A percentile compares a stretch with the other conserved stretches of the same genome.
Evolutionary conservation across 768 basidiomycete species (phyloP).

Genomic region (Clitopilus passeckerianus): DNA sequence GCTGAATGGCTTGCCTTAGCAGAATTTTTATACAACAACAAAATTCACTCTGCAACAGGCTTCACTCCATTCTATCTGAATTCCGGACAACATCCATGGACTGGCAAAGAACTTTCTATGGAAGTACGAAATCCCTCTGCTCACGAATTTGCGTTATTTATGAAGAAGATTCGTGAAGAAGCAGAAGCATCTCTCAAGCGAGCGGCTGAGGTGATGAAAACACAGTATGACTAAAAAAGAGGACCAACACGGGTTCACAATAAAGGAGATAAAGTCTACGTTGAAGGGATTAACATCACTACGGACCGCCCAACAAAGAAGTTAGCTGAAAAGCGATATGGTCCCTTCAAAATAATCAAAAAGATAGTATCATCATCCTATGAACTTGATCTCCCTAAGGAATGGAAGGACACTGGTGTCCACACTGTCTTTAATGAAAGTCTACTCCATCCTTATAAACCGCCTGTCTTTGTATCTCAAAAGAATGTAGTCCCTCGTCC

Average conservation of each 20-base stretch:
- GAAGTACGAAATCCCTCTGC: slow-evolving; percentile 9
- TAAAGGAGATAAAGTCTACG: slow-evolving; percentile 11
- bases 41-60: slow-evolving; percentile 15
- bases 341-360: slow-evolving; percentile 13
- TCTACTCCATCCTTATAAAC: neutral
- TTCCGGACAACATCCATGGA: slow-evolving; percentile 16
- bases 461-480: neutral
- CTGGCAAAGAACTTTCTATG: slow-evolving; percentile 8
- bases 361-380: slow-evolving; percentile 9
- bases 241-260: slow-evolving; percentile 2
- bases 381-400: slow-evolving; percentile 2
- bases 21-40: slow-evolving; percentile 25
- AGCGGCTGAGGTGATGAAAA: slow-evolving; percentile 14
- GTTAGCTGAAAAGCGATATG: slow-evolving; percentile 10
- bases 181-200: neutral
- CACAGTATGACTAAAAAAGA: slow-evolving; percentile 5
- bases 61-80: slow-evolving; percentile 21
- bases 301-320: slow-evolving; percentile 12
- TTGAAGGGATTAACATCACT: slow-evolving; percentile 9
- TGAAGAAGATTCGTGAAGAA: slow-evolving; percentile 10
- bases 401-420: neutral
- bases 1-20: slow-evolving; percentile 16
- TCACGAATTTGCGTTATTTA: slow-evolving; percentile 10
- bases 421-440: neutral
- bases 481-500: neutral